These are phyloP conservation scores for Metarhizium album DNA, from an alignment of 2,329 filamentous ascomycete species.

Conservation along the genomic window DNA sequence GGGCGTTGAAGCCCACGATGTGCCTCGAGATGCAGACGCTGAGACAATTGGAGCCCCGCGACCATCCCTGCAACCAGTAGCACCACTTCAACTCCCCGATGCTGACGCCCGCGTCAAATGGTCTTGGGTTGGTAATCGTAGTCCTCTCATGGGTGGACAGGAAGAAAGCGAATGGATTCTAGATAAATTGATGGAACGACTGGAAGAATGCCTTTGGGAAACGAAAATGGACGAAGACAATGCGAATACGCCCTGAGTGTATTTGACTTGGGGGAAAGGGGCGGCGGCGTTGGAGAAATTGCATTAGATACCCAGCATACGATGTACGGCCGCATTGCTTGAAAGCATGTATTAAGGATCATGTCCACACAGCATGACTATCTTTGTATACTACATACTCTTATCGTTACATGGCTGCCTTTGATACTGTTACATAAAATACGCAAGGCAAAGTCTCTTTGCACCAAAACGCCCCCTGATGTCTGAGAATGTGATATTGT, in stretches of 20 bases:
- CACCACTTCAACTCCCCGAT: conserved; percentile 8
- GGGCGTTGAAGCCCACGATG: background rate
- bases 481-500: background rate
- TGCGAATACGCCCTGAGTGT: background rate
- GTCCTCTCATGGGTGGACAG: conserved; percentile 57
- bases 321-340: background rate
- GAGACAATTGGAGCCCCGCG: background rate
- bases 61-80: background rate
- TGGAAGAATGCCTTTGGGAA: conserved; percentile 27
- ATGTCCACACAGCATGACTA: background rate
- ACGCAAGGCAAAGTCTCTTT: background rate
- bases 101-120: conserved; percentile 33
- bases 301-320: background rate
- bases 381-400: background rate
- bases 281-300: background rate
- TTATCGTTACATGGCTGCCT: background rate
- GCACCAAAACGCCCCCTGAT: background rate
- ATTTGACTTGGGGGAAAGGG: background rate
- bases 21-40: background rate
- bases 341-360: background rate
- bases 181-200: conserved; percentile 46
- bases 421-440: background rate
- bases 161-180: conserved; percentile 66
- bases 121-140: conserved; percentile 64
- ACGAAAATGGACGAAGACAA: conserved; percentile 6